Evolutionary conservation across 805 yeast genomes (phyloP), one percentile per base, ranked within the genome.

Genomic region (Spathaspora gorwiae): DNA sequence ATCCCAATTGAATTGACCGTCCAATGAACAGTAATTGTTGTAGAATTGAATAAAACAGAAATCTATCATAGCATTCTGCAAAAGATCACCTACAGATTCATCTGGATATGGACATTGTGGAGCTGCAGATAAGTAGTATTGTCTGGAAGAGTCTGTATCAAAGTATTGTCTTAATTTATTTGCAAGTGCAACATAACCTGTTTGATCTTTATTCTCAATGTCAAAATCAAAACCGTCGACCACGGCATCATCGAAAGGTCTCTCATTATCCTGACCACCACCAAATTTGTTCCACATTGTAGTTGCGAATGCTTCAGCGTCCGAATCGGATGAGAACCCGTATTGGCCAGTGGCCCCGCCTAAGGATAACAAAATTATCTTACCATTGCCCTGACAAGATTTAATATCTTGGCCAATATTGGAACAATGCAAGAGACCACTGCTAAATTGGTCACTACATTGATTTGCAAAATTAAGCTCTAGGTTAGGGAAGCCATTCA

Each of bases 31-130:
- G 60, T 83, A 77, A 67, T 90, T 90, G 76, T 90, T 90, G 76
- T 89, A 90, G 68, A 90, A 90, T 68, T 89, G 96, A 51, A 90
- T 76, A 61, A 87, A 88, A 3, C 89, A 87, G 64, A 82, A 88
- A 65, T 90, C 96, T 51, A 90, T 72, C 33, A 78, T 70, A 6
- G 87, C 80, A 65, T 75, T 44, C 79, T 50, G 46, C 45, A 66
- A 54, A 14, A 61, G 48, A 30, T 56, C 60, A n/a, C 66, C 64
- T n/a, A 61, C 57, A 24, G 61, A 56, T 19, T 49, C 84, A 68
- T 90, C 97, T 12, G 96, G 96, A 61, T 83, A 85, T 15, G 81
- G 84, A 70, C 97, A 90, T 69, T 89, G 96, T 14, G 97, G 97
- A 50, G 97, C 92, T 51, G 96, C 96, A 41, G 95, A 81, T 35